phyloP scores from a whole-genome alignment of 257 asterid genomes.

The Capsicum baccatum region DNA sequence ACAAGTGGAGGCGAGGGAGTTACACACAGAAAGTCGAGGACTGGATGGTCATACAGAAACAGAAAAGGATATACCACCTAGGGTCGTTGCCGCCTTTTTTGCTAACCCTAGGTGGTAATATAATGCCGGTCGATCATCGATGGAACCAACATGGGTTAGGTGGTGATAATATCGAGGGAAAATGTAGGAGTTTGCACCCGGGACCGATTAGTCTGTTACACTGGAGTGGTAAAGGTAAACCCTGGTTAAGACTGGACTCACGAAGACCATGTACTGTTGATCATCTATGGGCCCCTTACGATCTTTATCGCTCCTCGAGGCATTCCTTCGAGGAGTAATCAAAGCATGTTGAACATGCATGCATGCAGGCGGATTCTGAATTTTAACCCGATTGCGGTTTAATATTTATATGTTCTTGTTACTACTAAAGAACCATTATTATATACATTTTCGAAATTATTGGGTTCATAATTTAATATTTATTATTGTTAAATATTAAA shows the following conservation, averaged over 20 bases:
- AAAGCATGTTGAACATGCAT: too few species aligned
- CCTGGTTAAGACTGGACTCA: slow-evolving; percentile 54
- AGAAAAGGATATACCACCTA: slow-evolving; percentile 46
- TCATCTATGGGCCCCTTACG: slow-evolving; percentile 53
- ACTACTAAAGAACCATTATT: not conserved
- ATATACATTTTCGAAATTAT: not conserved
- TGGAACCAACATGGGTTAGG: slow-evolving; percentile 58
- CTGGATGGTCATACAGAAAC: slow-evolving; percentile 55
- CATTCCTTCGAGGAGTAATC: slow-evolving; percentile 31
- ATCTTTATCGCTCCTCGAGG: slow-evolving; percentile 46
- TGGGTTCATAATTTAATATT: not conserved
- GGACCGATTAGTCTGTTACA: slow-evolving; percentile 52
- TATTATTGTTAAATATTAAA: too few species aligned
- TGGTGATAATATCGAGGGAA: slow-evolving; percentile 47
- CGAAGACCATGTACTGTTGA: slow-evolving; percentile 50
- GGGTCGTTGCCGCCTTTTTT: slow-evolving; percentile 53
- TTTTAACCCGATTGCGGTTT: too few species aligned
- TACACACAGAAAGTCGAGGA: slow-evolving; percentile 45
- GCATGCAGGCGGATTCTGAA: too few species aligned
- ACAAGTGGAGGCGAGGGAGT: slow-evolving; percentile 44
- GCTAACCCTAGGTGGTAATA: slow-evolving; percentile 48
- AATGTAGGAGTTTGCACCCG: slow-evolving; percentile 42
- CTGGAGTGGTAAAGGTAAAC: slow-evolving; percentile 62
- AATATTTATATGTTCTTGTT: too few species aligned
- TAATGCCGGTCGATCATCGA: slow-evolving; percentile 47